Base-by-base conservation (phyloP, 306 rosid species). In the Cucumis hystrix region DNA sequence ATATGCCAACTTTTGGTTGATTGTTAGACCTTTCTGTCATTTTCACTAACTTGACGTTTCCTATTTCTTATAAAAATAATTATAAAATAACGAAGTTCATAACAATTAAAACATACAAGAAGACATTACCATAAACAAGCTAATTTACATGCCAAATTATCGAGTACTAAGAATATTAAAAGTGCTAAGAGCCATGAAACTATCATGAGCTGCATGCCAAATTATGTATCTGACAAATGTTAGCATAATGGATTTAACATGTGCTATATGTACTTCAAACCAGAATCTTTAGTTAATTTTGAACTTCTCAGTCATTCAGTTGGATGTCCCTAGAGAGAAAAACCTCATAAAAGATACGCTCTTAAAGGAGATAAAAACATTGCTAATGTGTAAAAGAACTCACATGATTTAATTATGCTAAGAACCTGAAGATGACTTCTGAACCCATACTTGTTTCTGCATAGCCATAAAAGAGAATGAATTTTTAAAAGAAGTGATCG, bases 401-500 rank as follows among this genome's bases (percentile, higher is more conserved):
- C 82, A 92, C 97, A 87, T 76, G 78, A 63, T 54, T 77, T 69
- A 74, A 65, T 59, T 76, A 75, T 77, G 87, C 84, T 87, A 95
- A 64, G 97, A 85, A 61, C 97, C 99, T 41, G 97, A 89, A 70
- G 96, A 87, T 51, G 97, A 83, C 81, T 95, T 95, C 86, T 95
- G 99, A 83, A 95, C 96, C 99, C 99, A 95, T 62, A 92, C 91
- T 84, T 92, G 99, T 86, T 89, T 95, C 99, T 95, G 97, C 89
- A 79, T 73, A 85, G 75, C 86, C 35, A 77, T 63, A 12, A 54
- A 68, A 71, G 51, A 84, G 47, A n/a, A 75, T 70, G 70, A 78
- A 69, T 2, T 57, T 28, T 60, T 43, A 68, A 59, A 82, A 80
- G 6, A 75, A 74, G 16, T 64, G 64, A 79, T 25, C 15, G 6